These are phyloP conservation scores for Antrodiella citrinella DNA, from an alignment of 768 basidiomycete species.

Conservation along the genomic window DNA sequence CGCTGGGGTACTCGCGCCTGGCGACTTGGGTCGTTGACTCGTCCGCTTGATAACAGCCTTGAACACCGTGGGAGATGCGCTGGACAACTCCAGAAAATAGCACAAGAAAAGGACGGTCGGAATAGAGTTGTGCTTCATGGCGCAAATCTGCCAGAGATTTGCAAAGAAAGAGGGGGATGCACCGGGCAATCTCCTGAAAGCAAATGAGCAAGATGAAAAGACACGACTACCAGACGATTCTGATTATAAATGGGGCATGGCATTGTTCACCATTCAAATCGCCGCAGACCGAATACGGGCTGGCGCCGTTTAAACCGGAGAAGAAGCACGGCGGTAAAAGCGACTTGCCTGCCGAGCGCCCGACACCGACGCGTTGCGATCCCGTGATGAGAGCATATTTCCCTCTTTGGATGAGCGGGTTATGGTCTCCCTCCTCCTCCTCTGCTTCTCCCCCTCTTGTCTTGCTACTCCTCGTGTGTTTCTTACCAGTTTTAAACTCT, in stretches of 20 bases:
- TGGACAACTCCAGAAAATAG: neutral
- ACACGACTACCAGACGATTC: too few species aligned
- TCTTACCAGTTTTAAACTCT: too few species aligned
- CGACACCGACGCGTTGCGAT: neutral
- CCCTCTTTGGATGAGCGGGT: neutral
- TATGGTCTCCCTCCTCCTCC: neutral
- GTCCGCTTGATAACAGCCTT: neutral
- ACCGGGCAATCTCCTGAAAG: neutral
- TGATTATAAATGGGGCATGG: too few species aligned
- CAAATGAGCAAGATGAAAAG: neutral
- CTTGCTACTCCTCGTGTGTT: neutral
- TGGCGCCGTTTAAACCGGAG: too few species aligned
- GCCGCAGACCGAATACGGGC: too few species aligned
- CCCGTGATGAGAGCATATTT: neutral
- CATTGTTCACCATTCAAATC: too few species aligned
- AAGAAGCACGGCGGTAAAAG: neutral
- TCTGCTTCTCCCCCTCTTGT: neutral
- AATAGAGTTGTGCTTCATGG: neutral
- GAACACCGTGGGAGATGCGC: neutral
- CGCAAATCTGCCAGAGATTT: neutral
- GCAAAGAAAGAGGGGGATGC: neutral
- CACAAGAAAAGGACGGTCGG: neutral
- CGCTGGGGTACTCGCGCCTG: neutral
- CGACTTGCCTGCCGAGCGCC: neutral
- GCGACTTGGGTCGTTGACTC: neutral